A percentile compares a stretch with the other conserved stretches of the same genome.
These are phyloP conservation scores for Penicillium sp. DNA, from an alignment of 2,329 filamentous ascomycete species.

Conservation along the genomic window DNA sequence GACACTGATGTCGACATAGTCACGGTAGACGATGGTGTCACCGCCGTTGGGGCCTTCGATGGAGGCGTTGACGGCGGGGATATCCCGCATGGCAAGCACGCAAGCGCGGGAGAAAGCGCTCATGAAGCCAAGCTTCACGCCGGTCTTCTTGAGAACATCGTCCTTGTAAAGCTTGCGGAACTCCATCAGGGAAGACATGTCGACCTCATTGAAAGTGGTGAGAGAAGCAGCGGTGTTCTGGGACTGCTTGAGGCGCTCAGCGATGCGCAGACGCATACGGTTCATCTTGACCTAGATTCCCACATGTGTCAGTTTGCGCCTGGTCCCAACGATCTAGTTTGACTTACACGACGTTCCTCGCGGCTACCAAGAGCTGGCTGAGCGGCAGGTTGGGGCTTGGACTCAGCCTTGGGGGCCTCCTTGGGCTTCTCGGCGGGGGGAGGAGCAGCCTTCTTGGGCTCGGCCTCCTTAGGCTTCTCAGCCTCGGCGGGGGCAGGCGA, in stretches of 20 bases:
- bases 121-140: slow-evolving; percentile 99
- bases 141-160: slow-evolving; percentile 90
- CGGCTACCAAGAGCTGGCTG: slow-evolving; percentile 64
- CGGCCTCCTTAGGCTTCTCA: slow-evolving; percentile 28
- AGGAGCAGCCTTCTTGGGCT: slow-evolving; percentile 39
- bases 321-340: neutral
- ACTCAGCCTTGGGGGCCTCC: slow-evolving; percentile 17
- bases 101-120: slow-evolving; percentile 91
- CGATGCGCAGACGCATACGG: slow-evolving; percentile 95
- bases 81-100: slow-evolving; percentile 87
- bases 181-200: slow-evolving; percentile 97
- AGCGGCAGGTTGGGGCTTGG: slow-evolving; percentile 21
- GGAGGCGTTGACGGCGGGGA: slow-evolving; percentile 93
- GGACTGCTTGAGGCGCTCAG: slow-evolving; percentile 97
- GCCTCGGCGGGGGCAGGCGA: slow-evolving; percentile 40
- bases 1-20: slow-evolving; percentile 97
- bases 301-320: neutral
- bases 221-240: slow-evolving; percentile 97
- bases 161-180: slow-evolving; percentile 98
- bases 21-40: slow-evolving; percentile 96
- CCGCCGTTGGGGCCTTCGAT: slow-evolving; percentile 94
- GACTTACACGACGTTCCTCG: slow-evolving; percentile 81
- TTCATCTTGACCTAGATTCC: slow-evolving; percentile 93
- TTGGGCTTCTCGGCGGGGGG: slow-evolving; percentile 27
- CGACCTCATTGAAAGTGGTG: slow-evolving; percentile 98